Conservation (phyloP, 305 asterid genomes). For the Nicotiana rustica region DNA sequence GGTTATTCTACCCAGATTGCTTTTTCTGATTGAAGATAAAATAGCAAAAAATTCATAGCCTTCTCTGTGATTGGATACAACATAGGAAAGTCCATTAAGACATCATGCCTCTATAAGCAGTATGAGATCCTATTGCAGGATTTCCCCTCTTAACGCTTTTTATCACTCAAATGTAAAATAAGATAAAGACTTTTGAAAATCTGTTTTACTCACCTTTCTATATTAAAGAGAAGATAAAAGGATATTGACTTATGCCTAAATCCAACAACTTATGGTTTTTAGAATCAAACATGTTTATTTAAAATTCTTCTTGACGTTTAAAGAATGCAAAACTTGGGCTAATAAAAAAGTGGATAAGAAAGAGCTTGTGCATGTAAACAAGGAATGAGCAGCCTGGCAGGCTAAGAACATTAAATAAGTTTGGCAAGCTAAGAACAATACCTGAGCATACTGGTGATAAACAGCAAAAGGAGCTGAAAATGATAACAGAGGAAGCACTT, state of each 20-base stretch:
- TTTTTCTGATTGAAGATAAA: background rate
- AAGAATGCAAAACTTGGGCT: background rate
- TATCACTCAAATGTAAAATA: background rate
- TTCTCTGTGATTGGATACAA: background rate
- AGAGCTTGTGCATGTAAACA: background rate
- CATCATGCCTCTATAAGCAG: background rate
- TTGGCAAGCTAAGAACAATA: conserved; percentile 35
- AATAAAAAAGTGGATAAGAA: background rate
- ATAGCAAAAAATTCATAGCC: background rate
- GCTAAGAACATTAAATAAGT: conserved; percentile 35
- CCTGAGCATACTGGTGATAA: conserved; percentile 91
- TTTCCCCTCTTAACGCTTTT: background rate
- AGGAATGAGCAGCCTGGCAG: background rate
- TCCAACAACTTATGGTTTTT: background rate
- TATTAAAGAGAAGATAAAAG: background rate
- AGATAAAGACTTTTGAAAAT: background rate
- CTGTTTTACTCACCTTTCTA: background rate
- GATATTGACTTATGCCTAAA: background rate
- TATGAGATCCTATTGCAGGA: background rate
- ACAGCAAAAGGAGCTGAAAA: conserved; percentile 88
- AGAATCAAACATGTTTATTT: background rate
- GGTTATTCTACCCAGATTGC: background rate
- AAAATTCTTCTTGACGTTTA: background rate
- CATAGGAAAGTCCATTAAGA: background rate
- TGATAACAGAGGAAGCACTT: conserved; percentile 76